Base-by-base conservation (phyloP, 139 green algal genomes). In the Astrephomene gubernaculifera region DNA sequence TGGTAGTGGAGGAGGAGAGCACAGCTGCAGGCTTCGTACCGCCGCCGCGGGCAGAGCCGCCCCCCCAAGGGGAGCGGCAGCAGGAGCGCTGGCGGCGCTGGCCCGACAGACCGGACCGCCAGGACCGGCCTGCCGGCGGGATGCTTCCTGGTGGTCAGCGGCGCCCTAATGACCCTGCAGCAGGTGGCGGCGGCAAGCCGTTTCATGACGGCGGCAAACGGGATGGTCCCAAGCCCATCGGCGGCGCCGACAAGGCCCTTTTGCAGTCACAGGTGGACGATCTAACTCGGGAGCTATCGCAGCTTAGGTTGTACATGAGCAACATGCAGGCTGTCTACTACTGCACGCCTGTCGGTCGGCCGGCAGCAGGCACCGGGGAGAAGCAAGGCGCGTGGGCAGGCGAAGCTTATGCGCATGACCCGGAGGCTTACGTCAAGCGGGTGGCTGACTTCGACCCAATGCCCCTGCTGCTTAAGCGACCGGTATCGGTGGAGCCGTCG, bases 371-470 rank as follows among this genome's bases (percentile, higher is more conserved):
- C 29, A 24, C 5, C n/a, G 57, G 33, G 44, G 64, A 27, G 14
- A 45, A 14, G 2, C 1, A n/a, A 6, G 14, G 4, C n/a, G n/a
- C 22, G 33, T 2, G 24, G 39, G 39, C 24, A 35, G 24, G 9
- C 17, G 14, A 22, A 45, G 5, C 38, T 4, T 21, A 1, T 25
- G 14, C n/a, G 14, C 12, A 21, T n/a, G 31, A 31, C 2, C 1
- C 31, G 2, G 12, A 53, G 36, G 73, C 24, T 0, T 69, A 69
- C 24, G 27, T 29, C 73, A 81, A 69, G 36, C 35, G 73, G 17
- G 35, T 81, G 17, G 71, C n/a, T 4, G 71, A 81, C 22, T 81
- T 81, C 24, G 73, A 69, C 27, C 35, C 73, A 7, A 54, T 53
- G 6, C n/a, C 35, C 7, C 73, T 81, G 1, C 73, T 53, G 0